Percentiles rank a stretch among this genome's conserved stretches.
phyloP scores from a whole-genome alignment of 2,329 filamentous ascomycete genomes.

The Ascochyta pisi region DNA sequence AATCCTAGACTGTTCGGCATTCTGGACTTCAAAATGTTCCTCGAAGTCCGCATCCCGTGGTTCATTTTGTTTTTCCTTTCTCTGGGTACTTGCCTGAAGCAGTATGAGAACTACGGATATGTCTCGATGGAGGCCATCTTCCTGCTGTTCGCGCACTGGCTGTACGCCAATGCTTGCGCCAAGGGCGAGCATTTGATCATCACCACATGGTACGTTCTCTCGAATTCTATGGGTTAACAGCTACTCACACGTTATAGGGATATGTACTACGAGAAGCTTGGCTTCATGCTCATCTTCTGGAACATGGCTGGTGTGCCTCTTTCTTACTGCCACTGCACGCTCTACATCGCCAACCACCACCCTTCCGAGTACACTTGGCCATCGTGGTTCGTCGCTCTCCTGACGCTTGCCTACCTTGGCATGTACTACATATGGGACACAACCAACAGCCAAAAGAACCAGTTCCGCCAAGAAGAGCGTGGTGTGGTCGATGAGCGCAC shows the following conservation, averaged over 20 bases:
- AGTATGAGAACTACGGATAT: constrained; percentile 85
- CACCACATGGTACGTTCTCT: constrained; percentile 71
- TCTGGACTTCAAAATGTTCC: constrained; percentile 94
- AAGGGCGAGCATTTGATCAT: constrained; percentile 93
- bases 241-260: constrained; percentile 62
- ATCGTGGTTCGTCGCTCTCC: constrained; percentile 66
- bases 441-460: constrained; percentile 91
- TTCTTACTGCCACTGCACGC: constrained; percentile 91
- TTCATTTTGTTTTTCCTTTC: constrained; percentile 84
- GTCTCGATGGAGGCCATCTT: constrained; percentile 85
- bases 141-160: constrained; percentile 85
- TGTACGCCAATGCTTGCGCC: constrained; percentile 90
- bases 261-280: constrained; percentile 97
- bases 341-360: constrained; percentile 85
- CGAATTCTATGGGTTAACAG: background rate
- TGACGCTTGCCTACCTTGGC: constrained; percentile 77
- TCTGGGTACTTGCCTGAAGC: constrained; percentile 77
- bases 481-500: constrained; percentile 73
- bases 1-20: constrained; percentile 86
- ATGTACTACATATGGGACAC: constrained; percentile 94
- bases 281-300: constrained; percentile 98
- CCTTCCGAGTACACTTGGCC: constrained; percentile 81
- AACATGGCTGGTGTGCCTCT: constrained; percentile 90
- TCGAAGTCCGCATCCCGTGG: constrained; percentile 91
- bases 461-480: constrained; percentile 81